These are phyloP conservation scores for Stachybotrys echinatus DNA, from an alignment of 2,329 filamentous ascomycete genomes.

Conservation along the genomic window DNA sequence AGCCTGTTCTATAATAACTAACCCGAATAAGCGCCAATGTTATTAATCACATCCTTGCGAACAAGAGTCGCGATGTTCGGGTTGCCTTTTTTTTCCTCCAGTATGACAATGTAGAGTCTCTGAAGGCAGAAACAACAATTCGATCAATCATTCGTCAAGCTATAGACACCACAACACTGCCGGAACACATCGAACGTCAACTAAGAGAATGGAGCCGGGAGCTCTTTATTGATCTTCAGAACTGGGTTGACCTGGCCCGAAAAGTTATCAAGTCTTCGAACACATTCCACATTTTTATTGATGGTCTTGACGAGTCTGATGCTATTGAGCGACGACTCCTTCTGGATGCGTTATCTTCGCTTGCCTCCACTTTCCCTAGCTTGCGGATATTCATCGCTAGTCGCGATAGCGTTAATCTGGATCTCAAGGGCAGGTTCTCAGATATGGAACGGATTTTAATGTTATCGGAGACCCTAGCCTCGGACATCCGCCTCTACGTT, in stretches of 20 bases:
- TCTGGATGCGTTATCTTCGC: neutral
- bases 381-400: slow-evolving; percentile 20
- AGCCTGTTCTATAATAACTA: slow-evolving; percentile 1
- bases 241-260: neutral
- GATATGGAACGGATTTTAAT: slow-evolving; percentile 2
- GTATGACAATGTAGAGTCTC: slow-evolving; percentile 7
- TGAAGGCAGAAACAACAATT: slow-evolving; percentile 9
- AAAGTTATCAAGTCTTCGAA: neutral
- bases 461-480: neutral
- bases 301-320: slow-evolving; percentile 27
- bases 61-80: neutral
- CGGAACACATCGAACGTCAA: neutral
- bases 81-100: slow-evolving; percentile 10
- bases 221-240: neutral
- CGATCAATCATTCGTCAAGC: slow-evolving; percentile 10
- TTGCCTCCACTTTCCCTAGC: neutral
- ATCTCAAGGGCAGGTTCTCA: slow-evolving; percentile 7
- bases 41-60: slow-evolving; percentile 8
- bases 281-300: slow-evolving; percentile 21
- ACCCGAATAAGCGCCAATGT: slow-evolving; percentile 2
- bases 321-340: slow-evolving; percentile 11
- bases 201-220: neutral
- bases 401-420: slow-evolving; percentile 15
- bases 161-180: neutral
- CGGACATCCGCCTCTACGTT: slow-evolving; percentile 8